A percentile compares a stretch with the other conserved stretches of the same genome.
Evolutionary conservation across 495 filamentous ascomycete species (phyloP).

Genomic region (Aspergillus coremiiformis): DNA sequence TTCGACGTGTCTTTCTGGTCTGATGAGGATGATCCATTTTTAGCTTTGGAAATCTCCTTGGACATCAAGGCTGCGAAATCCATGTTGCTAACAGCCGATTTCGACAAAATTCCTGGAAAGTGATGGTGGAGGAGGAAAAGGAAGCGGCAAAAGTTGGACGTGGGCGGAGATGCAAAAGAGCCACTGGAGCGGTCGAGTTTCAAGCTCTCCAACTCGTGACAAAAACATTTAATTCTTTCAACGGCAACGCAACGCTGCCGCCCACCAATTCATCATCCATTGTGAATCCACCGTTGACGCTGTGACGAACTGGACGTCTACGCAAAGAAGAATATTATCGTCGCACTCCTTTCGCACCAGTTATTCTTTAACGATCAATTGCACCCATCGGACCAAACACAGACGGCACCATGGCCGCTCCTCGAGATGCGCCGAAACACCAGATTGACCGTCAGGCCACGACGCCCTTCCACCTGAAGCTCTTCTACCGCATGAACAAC

Average conservation of each 20-base stretch:
- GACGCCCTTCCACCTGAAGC: conserved; percentile 81
- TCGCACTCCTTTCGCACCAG: neutral
- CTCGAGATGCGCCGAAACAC: conserved; percentile 22
- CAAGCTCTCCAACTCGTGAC: conserved; percentile 4
- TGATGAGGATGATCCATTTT: conserved; percentile 29
- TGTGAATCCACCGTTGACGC: neutral
- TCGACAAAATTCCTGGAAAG: too few species aligned
- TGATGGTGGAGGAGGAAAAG: too few species aligned
- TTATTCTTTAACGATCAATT: neutral
- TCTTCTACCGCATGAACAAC: conserved; percentile 71
- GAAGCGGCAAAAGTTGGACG: neutral
- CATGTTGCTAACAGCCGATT: conserved; percentile 47
- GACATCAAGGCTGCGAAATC: conserved; percentile 92
- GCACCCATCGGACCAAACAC: neutral
- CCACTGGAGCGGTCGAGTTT: neutral
- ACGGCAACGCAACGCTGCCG: neutral
- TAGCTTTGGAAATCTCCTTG: conserved; percentile 76
- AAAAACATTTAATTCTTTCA: neutral
- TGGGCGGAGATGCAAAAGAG: neutral
- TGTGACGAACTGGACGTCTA: neutral
- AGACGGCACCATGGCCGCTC: conserved; percentile 18
- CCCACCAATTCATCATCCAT: neutral
- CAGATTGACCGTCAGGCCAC: conserved; percentile 61
- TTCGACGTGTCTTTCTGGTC: conserved; percentile 22
- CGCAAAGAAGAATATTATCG: neutral